Base-by-base conservation (phyloP, 768 basidiomycete genomes). In the Cyathus striatus region DNA sequence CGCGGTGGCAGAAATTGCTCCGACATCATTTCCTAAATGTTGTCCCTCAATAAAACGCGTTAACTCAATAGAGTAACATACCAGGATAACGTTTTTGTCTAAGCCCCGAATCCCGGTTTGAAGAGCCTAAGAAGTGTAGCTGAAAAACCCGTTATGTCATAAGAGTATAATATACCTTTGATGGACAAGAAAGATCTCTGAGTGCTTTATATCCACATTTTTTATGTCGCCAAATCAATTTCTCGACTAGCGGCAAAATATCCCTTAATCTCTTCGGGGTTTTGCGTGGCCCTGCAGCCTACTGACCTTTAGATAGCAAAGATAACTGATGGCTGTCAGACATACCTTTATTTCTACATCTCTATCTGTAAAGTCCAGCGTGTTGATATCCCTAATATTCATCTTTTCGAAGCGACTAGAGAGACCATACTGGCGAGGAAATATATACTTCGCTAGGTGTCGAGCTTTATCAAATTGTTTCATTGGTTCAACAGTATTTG, bases 361-460 rank as follows among this genome's bases (percentile, higher is more conserved):
- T 49, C 82, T 73, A 50, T 86, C 77, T 14, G n/a, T n/a, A n/a
- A n/a, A n/a, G n/a, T n/a, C n/a, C n/a, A n/a, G n/a, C n/a, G n/a
- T n/a, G n/a, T n/a, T n/a, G n/a, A n/a, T n/a, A n/a, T n/a, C n/a
- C n/a, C n/a, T n/a, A n/a, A n/a, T n/a, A n/a, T n/a, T n/a, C n/a
- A n/a, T n/a, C n/a, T n/a, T n/a, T n/a, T n/a, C n/a, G n/a, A 92
- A 93, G 2, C 82, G 72, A 49, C 68, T 86, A 4, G 69, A 55
- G 1, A 96, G 56, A 0, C 76, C 75, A 53, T 83, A 90, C 51
- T 92, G 87, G 30, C 82, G 72, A 6, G 92, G 82, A 53, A 98
- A 95, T 2, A 98, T 67, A 53, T 91, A 85, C 63, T 92, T 93
- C 24, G 85, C 72, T 1, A 91, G 62, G 48, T 81, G 81, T 30